Evolutionary conservation across 2,329 filamentous ascomycete species (phyloP).

Genomic region (Truncatella angustata): DNA sequence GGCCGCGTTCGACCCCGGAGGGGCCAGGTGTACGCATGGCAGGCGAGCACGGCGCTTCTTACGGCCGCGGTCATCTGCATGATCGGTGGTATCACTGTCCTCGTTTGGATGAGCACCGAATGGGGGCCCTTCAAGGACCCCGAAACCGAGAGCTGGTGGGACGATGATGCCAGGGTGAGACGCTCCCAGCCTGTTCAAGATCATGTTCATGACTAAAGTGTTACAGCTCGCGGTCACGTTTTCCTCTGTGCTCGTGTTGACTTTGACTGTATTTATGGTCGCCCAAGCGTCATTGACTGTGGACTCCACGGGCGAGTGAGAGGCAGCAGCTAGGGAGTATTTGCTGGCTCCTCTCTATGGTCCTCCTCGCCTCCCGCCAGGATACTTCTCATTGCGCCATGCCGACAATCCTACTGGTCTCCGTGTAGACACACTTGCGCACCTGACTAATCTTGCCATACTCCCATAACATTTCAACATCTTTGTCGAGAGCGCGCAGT

Average conservation of each 20-base stretch:
- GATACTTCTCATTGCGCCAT: neutral
- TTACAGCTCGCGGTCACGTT: slow-evolving; percentile 5
- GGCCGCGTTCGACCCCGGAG: slow-evolving; percentile 10
- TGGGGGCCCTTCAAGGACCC: slow-evolving; percentile 16
- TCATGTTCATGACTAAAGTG: neutral
- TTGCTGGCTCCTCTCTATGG: no score
- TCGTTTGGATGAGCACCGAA: slow-evolving; percentile 19
- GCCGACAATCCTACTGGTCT: neutral
- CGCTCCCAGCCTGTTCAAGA: neutral
- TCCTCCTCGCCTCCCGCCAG: no score
- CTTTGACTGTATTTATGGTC: neutral
- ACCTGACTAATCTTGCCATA: neutral
- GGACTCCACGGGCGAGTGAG: no score
- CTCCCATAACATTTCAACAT: neutral
- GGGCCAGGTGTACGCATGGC: slow-evolving; percentile 22
- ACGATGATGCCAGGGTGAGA: slow-evolving; percentile 14
- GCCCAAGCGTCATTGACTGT: no score
- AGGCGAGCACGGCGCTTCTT: slow-evolving; percentile 18
- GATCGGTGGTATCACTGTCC: slow-evolving; percentile 17
- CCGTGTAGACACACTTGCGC: neutral
- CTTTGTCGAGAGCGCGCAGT: neutral
- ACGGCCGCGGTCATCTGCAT: slow-evolving; percentile 18
- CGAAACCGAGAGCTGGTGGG: slow-evolving; percentile 15
- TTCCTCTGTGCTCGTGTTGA: neutral
- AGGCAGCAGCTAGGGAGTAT: no score